Evolutionary conservation across 495 filamentous ascomycete species (phyloP), one percentile per base, ranked within the genome.

Genomic region (Jackrogersella minutella): DNA sequence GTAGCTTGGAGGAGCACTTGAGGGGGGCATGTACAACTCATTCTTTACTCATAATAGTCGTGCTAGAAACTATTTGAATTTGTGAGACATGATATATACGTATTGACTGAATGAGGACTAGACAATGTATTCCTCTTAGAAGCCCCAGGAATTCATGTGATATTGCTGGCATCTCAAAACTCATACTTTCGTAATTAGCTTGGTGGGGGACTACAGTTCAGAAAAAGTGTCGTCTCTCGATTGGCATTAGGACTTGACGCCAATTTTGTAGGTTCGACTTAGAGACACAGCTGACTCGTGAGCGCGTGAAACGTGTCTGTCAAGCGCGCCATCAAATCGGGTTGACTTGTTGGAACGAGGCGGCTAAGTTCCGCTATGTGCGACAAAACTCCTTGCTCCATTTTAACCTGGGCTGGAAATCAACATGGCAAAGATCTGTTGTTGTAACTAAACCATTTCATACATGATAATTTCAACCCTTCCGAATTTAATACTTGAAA

Each of bases 241-340:
- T 53, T 37, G 50, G 31, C 19, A 53, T 39, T 17, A 30, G 47
- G 8, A 14, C 22, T 14, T 39, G 50, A 21, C 26, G 22, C 7
- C 14, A 53, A 24, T 5, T 37, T 10, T 53, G 10, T 36, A 53
- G 17, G n/a, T 37, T 21, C 33, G 39, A 53, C 14, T 53, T 21
- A 14, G 50, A 53, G 7, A 39, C 39, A 36, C 37, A 14, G n/a
- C 19, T 22, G 22, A 21, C 31, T 17, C 21, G 31, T 17, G 28
- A 34, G 31, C 21, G 33, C 11, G 19, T 53, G 50, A 53, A 53
- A 53, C 50, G 50, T 53, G 50, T 53, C 30, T 22, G 34, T 24
- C 34, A 26, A 37, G 11, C 17, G 19, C 17, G 19, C 50, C 50
- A 53, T 37, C 39, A 11, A 37, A 53, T 53, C 2, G 7, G 30